phyloP scores from a whole-genome alignment of 768 basidiomycete species.

The Lactifluus volemus region DNA sequence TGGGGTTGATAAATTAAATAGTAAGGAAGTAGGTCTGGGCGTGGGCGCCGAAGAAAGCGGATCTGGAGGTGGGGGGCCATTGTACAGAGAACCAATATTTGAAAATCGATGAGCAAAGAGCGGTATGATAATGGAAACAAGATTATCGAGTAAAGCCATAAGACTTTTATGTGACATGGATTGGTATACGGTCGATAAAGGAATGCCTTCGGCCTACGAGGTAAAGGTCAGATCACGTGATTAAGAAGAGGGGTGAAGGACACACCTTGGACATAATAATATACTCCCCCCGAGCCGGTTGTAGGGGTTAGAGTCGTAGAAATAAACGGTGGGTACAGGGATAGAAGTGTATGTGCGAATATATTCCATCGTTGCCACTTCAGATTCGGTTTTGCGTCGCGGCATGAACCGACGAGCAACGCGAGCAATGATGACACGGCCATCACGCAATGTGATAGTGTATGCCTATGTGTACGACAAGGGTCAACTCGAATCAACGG shows the following conservation, averaged over 20 bases:
- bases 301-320: conserved; percentile 75
- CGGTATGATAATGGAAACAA: conserved; percentile 60
- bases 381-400: conserved; percentile 77
- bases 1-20: conserved; percentile 3
- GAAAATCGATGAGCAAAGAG: conserved; percentile 72
- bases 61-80: conserved; percentile 30
- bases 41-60: conserved; percentile 20
- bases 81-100: conserved; percentile 67
- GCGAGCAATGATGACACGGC: conserved; percentile 59
- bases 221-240: background rate
- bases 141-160: conserved; percentile 54
- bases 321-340: conserved; percentile 68
- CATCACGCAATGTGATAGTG: conserved; percentile 56
- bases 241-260: background rate
- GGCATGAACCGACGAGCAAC: conserved; percentile 85
- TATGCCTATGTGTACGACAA: conserved; percentile 46
- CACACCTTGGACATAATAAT: conserved; percentile 81
- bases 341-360: conserved; percentile 60
- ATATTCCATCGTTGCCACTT: conserved; percentile 79
- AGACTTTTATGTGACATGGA: conserved; percentile 58
- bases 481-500: conserved; percentile 6
- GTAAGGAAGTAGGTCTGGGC: conserved; percentile 21
- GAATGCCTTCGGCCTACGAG: conserved; percentile 61
- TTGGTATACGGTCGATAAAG: conserved; percentile 63
- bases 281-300: conserved; percentile 78